Percentiles rank a stretch among this genome's conserved stretches.
These are phyloP conservation scores for Alternaria sp. DNA, from an alignment of 2,329 filamentous ascomycete genomes.

Conservation along the genomic window DNA sequence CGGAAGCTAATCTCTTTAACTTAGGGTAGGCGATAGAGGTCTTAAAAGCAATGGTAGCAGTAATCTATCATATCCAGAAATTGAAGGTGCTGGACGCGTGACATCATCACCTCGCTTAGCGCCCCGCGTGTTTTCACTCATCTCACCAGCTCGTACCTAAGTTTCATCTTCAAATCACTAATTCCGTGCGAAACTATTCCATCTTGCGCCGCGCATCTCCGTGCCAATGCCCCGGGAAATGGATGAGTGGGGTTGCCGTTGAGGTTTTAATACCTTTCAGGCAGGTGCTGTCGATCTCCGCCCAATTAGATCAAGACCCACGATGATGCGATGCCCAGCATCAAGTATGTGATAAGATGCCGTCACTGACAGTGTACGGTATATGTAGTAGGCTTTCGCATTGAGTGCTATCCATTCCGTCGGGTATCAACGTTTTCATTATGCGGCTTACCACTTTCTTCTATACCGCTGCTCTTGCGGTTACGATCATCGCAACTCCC, in stretches of 20 bases:
- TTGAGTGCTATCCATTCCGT: too few relatives aligned
- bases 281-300: slow-evolving; percentile 13
- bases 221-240: neutral
- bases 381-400: neutral
- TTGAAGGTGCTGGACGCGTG: neutral
- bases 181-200: neutral
- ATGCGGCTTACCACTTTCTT: slow-evolving; percentile 17
- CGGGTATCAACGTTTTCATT: neutral
- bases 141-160: neutral
- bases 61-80: neutral
- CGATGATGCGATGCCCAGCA: slow-evolving; percentile 14
- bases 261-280: slow-evolving; percentile 3
- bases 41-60: neutral
- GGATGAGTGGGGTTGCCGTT: neutral
- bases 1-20: neutral
- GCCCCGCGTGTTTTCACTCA: neutral
- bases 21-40: neutral
- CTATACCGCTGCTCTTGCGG: slow-evolving; percentile 6
- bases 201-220: neutral
- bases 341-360: slow-evolving; percentile 1
- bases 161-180: neutral
- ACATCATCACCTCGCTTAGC: neutral
- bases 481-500: slow-evolving; percentile 13
- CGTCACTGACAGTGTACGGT: neutral
- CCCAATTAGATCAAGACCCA: neutral